Conservation (phyloP, 2,329 filamentous ascomycete species). For the Davidsoniella australis region DNA sequence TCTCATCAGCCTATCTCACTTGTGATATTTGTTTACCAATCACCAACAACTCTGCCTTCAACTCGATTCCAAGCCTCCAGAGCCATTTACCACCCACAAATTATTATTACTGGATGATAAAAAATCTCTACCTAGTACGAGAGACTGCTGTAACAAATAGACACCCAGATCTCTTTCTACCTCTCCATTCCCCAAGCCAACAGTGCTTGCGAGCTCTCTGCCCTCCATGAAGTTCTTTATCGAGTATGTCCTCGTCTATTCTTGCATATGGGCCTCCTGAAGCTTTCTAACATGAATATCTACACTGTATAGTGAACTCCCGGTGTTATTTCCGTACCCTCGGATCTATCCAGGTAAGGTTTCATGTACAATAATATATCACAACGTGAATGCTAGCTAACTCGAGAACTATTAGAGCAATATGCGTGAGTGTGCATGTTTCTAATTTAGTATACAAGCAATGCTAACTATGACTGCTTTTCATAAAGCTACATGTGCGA, state of each 20-base stretch:
- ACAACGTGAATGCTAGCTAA: background rate
- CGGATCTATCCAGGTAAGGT: slow-evolving; percentile 38
- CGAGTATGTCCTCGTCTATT: slow-evolving; percentile 22
- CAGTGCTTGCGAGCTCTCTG: too few species aligned
- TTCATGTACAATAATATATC: background rate
- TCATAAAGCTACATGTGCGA: slow-evolving; percentile 37
- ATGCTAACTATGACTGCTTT: background rate
- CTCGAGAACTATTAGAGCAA: slow-evolving; percentile 25
- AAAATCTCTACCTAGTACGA: too few species aligned
- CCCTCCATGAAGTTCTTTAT: slow-evolving; percentile 34
- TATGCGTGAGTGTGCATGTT: slow-evolving; percentile 26
- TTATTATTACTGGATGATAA: too few species aligned
- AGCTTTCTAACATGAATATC: too few species aligned
- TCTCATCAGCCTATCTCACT: too few species aligned
- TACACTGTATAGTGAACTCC: slow-evolving; percentile 28
- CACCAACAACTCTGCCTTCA: too few species aligned
- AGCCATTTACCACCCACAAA: too few species aligned
- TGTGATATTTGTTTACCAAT: too few species aligned
- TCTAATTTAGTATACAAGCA: background rate
- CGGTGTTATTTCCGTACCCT: slow-evolving; percentile 41
- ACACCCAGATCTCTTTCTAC: too few species aligned
- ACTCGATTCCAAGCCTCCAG: too few species aligned
- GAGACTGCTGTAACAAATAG: too few species aligned
- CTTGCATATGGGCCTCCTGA: background rate
- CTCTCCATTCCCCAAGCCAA: too few species aligned